A percentile compares a stretch with the other conserved stretches of the same genome.
Evolutionary conservation across 768 basidiomycete species (phyloP).

Genomic region (Hebeloma cylindrosporum): DNA sequence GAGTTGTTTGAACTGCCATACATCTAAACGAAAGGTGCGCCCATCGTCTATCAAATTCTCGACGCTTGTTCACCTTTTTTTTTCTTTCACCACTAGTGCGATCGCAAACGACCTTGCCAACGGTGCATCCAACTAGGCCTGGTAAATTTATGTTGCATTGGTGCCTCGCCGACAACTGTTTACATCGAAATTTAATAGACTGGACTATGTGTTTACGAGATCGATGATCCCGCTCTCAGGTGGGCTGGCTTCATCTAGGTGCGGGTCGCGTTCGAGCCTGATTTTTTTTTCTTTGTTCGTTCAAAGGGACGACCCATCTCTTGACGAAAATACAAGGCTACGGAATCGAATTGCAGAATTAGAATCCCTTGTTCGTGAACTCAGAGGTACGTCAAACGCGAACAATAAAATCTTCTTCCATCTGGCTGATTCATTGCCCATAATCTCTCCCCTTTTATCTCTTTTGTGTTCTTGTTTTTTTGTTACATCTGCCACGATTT

Average conservation of each 20-base stretch:
- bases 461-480: not conserved
- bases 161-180: conserved; percentile 9
- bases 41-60: conserved; percentile 9
- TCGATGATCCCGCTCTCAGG: conserved; percentile 85
- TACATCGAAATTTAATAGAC: conserved; percentile 49
- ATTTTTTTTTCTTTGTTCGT: conserved; percentile 16
- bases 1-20: conserved; percentile 88
- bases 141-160: conserved; percentile 41
- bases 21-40: conserved; percentile 86
- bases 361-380: conserved; percentile 86
- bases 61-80: conserved; percentile 14
- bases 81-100: conserved; percentile 82
- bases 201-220: conserved; percentile 92
- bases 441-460: conserved; percentile 1
- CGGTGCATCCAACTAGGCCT: conserved; percentile 88
- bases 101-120: conserved; percentile 88
- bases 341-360: conserved; percentile 90
- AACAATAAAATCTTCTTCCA: not conserved
- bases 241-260: conserved; percentile 35
- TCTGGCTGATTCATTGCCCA: not conserved
- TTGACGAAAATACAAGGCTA: conserved; percentile 86
- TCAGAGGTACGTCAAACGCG: conserved; percentile 57
- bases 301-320: conserved; percentile 85
- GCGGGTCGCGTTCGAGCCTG: too few relatives aligned
- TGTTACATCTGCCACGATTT: too few relatives aligned